Evolutionary conservation across 805 yeast species (phyloP), one percentile per base, ranked within the genome.

Genomic region (Tetrapisispora iriomotensis): DNA sequence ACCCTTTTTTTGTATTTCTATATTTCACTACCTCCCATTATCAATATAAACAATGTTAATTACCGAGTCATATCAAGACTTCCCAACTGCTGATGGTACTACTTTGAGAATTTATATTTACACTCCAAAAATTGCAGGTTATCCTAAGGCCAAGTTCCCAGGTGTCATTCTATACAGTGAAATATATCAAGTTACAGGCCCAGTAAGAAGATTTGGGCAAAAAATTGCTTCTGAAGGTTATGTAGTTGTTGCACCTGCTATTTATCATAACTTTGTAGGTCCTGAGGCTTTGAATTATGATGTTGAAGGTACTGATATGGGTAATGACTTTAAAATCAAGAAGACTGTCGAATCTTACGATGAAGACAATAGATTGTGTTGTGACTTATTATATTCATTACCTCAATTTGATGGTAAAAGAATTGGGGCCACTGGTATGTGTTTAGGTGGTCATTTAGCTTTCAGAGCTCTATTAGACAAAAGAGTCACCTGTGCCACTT

Each of bases 371-470:
- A 68, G 60, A 37, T 60, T 81, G 40, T 68, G 82, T 14, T 68
- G 82, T 50, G 85, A 81, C 53, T 75, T 80, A 52, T 66, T 82
- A 41, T 58, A 59, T 35, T 49, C 70, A 2, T 65, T 82, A 46
- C 64, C 69, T 1, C 79, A 85, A 9, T 82, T 82, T 56, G 77
- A 72, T 45, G 88, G 88, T 30, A 48, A 47, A 33, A 73, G 70
- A 42, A 72, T 81, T 48, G 92, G 92, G 27, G 79, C 87, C 33
- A 81, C 90, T 3, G 94, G 92, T 15, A 83, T 83, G 92, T 83
- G 94, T 57, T 71, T 82, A 27, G 92, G 92, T 17, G 94, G 92
- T 1, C 92, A 82, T 55, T 64, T 82, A 50, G 90, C 92, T 1
- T 80, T 71, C 62, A 67, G 94, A 47, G 77, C 79, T 2, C 65